These are phyloP conservation scores for Fusarium sororula DNA, from an alignment of 2,329 filamentous ascomycete species.

Conservation along the genomic window DNA sequence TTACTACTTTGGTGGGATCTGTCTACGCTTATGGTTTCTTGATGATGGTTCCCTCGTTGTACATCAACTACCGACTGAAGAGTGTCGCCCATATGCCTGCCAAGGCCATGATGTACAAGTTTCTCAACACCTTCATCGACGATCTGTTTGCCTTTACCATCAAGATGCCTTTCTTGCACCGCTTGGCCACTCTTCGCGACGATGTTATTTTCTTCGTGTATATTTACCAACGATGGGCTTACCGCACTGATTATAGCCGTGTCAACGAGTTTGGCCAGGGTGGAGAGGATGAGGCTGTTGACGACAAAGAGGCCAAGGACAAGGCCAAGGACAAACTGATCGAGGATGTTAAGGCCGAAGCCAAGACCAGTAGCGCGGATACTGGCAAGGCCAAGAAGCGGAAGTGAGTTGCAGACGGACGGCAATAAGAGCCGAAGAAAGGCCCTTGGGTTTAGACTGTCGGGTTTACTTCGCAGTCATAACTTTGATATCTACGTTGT, in stretches of 20 bases:
- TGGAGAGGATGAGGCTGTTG: slow-evolving; percentile 88
- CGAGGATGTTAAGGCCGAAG: slow-evolving; percentile 49
- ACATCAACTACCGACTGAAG: slow-evolving; percentile 99
- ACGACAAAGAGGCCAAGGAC: slow-evolving; percentile 64
- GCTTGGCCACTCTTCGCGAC: slow-evolving; percentile 90
- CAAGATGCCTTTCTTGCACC: slow-evolving; percentile 96
- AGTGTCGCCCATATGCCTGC: slow-evolving; percentile 96
- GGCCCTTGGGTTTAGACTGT: neutral
- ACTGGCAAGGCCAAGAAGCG: slow-evolving; percentile 57
- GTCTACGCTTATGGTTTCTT: slow-evolving; percentile 99
- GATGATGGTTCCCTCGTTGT: slow-evolving; percentile 97
- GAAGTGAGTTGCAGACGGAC: slow-evolving; percentile 42
- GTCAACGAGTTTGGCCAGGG: slow-evolving; percentile 99
- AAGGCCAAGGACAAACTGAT: slow-evolving; percentile 52
- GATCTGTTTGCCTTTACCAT: slow-evolving; percentile 99
- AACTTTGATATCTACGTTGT: neutral
- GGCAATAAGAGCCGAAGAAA: neutral
- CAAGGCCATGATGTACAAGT: slow-evolving; percentile 98
- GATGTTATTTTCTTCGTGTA: slow-evolving; percentile 99
- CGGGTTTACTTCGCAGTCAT: neutral
- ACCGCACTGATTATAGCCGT: slow-evolving; percentile 88
- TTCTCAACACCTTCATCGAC: slow-evolving; percentile 98
- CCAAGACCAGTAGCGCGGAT: slow-evolving; percentile 61
- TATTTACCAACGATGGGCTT: slow-evolving; percentile 92
- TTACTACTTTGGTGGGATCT: slow-evolving; percentile 91